A percentile compares a stretch with the other conserved stretches of the same genome.
These are phyloP conservation scores for Boletus sensibilis DNA, from an alignment of 768 basidiomycete species.

Conservation along the genomic window DNA sequence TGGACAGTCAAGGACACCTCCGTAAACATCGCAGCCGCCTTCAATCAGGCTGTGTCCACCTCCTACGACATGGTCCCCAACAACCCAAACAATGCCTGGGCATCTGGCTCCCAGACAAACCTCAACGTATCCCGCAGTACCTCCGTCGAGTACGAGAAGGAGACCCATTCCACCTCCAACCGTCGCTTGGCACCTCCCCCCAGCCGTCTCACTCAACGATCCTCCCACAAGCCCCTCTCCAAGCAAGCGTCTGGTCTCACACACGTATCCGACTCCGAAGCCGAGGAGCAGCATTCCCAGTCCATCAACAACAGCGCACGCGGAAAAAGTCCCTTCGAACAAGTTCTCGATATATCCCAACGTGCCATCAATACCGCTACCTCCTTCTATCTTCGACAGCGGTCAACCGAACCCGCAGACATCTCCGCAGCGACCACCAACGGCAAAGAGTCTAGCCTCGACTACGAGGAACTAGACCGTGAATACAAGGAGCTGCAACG, in stretches of 20 bases:
- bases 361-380: constrained; percentile 54
- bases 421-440: constrained; percentile 39
- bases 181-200: constrained; percentile 68
- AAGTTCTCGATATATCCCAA: constrained; percentile 55
- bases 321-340: constrained; percentile 69
- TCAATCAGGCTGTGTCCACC: constrained; percentile 61
- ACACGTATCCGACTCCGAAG: constrained; percentile 70
- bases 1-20: constrained; percentile 81
- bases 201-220: constrained; percentile 38
- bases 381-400: constrained; percentile 62
- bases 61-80: constrained; percentile 41
- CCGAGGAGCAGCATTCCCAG: constrained; percentile 43
- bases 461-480: constrained; percentile 75
- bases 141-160: constrained; percentile 77
- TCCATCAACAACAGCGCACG: constrained; percentile 40
- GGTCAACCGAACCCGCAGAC: constrained; percentile 53
- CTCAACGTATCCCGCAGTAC: constrained; percentile 63
- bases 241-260: constrained; percentile 50
- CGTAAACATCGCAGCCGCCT: constrained; percentile 82
- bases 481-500: constrained; percentile 47
- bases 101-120: constrained; percentile 52
- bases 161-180: constrained; percentile 50
- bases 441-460: constrained; percentile 56
- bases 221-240: constrained; percentile 47
- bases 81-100: constrained; percentile 67